phyloP scores from a whole-genome alignment of 2,329 filamentous ascomycete genomes.

The Sclerotinia spermophila region DNA sequence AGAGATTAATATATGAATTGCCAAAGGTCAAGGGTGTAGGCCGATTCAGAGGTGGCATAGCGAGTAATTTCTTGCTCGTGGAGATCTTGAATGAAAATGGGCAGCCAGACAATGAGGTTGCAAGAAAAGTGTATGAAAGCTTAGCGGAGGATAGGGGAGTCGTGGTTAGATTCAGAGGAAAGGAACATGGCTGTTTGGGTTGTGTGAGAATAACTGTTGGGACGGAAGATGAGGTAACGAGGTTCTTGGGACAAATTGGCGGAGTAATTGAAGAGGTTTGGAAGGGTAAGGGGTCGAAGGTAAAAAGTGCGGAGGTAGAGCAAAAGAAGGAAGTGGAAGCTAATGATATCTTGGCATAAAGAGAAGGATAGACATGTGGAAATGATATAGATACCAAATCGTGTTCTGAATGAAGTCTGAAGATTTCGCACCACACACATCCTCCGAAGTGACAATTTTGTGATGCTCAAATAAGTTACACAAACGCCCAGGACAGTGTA shows the following conservation, averaged over 20 bases:
- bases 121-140: slow-evolving; percentile 75
- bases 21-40: slow-evolving; percentile 76
- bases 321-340: slow-evolving; percentile 29
- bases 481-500: not conserved
- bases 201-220: slow-evolving; percentile 91
- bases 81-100: slow-evolving; percentile 76
- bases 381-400: not conserved
- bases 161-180: slow-evolving; percentile 89
- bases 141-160: slow-evolving; percentile 85
- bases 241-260: slow-evolving; percentile 68
- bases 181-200: slow-evolving; percentile 83
- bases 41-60: slow-evolving; percentile 71
- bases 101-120: slow-evolving; percentile 72
- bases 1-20: slow-evolving; percentile 70
- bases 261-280: slow-evolving; percentile 31
- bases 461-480: too few species aligned
- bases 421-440: too few species aligned
- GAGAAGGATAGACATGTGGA: slow-evolving; percentile 6
- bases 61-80: slow-evolving; percentile 86
- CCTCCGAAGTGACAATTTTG: too few species aligned
- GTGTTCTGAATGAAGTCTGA: not conserved
- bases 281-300: slow-evolving; percentile 10
- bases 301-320: slow-evolving; percentile 24
- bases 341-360: slow-evolving; percentile 31
- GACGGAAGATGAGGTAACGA: slow-evolving; percentile 78